phyloP scores from a whole-genome alignment of 75 land plant species.

The Picea glauca region DNA sequence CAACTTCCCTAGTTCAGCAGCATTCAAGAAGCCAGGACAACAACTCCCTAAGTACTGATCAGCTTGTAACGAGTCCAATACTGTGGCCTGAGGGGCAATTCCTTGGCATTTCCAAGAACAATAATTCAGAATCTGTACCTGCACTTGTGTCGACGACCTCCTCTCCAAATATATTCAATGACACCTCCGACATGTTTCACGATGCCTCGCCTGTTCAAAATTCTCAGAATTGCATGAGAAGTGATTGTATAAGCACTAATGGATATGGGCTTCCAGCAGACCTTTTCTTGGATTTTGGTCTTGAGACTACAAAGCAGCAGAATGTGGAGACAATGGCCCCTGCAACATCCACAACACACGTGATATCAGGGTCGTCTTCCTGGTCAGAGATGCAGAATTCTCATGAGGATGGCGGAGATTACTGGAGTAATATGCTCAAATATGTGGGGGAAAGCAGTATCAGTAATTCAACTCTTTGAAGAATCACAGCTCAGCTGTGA shows the following conservation, averaged over 20 bases:
- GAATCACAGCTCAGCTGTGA: background rate
- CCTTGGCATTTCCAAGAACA: too few relatives aligned
- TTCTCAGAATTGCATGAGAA: too few relatives aligned
- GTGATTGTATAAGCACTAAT: background rate
- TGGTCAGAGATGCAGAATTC: background rate
- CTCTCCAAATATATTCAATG: slow-evolving; percentile 6
- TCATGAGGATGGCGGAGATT: slow-evolving; percentile 3
- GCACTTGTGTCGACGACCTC: background rate
- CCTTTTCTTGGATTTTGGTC: slow-evolving; percentile 1
- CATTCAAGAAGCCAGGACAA: too few relatives aligned
- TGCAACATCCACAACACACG: background rate
- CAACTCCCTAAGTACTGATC: too few relatives aligned
- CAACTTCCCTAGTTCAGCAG: too few relatives aligned
- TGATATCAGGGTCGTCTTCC: background rate
- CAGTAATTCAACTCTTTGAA: background rate
- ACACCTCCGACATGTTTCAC: background rate
- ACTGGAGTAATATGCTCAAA: slow-evolving; percentile 8
- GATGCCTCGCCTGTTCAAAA: too few relatives aligned
- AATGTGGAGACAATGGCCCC: background rate
- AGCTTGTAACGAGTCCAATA: too few relatives aligned
- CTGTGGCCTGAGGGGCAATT: too few relatives aligned
- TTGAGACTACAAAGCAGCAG: background rate
- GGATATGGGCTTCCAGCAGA: slow-evolving; percentile 5
- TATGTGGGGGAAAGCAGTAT: background rate
- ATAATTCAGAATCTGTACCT: background rate